A percentile compares a stretch with the other conserved stretches of the same genome.
Evolutionary conservation across 352 stramenopile species (phyloP).

Genomic region (Globisporangium paddicum): DNA sequence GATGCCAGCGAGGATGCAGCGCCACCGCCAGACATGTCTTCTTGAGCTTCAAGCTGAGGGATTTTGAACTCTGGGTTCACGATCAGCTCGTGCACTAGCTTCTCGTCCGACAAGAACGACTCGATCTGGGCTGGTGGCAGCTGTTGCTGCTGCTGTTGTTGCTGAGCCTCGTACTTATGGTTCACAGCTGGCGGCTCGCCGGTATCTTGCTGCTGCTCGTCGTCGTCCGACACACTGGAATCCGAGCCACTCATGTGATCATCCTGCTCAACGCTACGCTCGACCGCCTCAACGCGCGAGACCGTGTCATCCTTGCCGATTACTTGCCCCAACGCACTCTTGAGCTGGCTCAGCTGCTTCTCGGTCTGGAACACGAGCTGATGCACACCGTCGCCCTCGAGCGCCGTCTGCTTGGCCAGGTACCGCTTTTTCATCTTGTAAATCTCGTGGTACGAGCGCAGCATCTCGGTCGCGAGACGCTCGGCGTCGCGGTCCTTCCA

Average conservation of each 20-base stretch:
- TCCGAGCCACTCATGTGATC: slow-evolving; percentile 16
- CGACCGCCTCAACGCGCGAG: slow-evolving; percentile 26
- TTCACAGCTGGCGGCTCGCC: background rate
- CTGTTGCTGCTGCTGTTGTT: background rate
- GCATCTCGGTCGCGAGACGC: slow-evolving; percentile 41
- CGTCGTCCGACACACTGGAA: slow-evolving; percentile 14
- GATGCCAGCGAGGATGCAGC: slow-evolving; percentile 25
- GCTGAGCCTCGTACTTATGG: background rate
- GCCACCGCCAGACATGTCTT: slow-evolving; percentile 1
- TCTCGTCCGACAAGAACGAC: slow-evolving; percentile 48
- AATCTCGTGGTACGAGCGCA: slow-evolving; percentile 51
- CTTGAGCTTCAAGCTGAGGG: background rate
- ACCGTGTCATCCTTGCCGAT: slow-evolving; percentile 39
- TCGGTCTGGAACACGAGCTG: slow-evolving; percentile 56
- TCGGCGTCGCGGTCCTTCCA: slow-evolving; percentile 65
- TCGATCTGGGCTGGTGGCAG: slow-evolving; percentile 26
- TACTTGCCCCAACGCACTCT: slow-evolving; percentile 45
- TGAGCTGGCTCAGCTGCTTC: slow-evolving; percentile 51
- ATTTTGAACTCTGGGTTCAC: slow-evolving; percentile 63
- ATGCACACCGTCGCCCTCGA: slow-evolving; percentile 44
- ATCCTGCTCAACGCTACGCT: slow-evolving; percentile 27
- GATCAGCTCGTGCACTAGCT: slow-evolving; percentile 70
- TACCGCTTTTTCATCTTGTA: slow-evolving; percentile 45
- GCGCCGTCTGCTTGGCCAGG: slow-evolving; percentile 18
- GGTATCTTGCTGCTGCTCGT: slow-evolving; percentile 15